Base-by-base conservation (phyloP, 2,329 filamentous ascomycete genomes). In the Leptographium galeiforme region DNA sequence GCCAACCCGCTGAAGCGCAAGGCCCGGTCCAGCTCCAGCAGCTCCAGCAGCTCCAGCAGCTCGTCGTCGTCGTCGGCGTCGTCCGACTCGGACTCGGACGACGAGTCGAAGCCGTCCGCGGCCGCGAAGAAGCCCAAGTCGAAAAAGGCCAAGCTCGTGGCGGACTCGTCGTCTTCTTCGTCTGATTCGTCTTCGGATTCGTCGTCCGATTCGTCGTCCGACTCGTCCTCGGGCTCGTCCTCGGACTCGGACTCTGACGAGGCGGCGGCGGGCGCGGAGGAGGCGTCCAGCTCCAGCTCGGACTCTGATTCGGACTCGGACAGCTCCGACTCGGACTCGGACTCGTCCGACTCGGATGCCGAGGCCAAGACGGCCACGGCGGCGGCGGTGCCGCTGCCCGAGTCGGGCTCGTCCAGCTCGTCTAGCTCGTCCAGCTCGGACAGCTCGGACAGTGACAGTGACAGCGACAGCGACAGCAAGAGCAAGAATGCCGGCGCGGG, bases 1-100 rank as follows among this genome's bases (percentile, higher is more conserved):
- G 47, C 59, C 1, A 75, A 76, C 34, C 68, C 68, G 2, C 62
- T 77, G 55, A 84, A 84, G 62, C 73, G 78, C 40, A 78, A 80
- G 69, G 77, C 77, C 8, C 58, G 62, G 30, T 65, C 68, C 6
- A 68, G 64, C 61, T 65, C 62, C 52, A 63, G 63, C 52, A 63
- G 63, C 48, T 45, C 44, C 61, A 65, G 62, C 50, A 63, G 63
- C 46, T 19, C 33, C 34, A 18, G 32, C 30, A 41, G 36, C 12
- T 54, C 52, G 14, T 41, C 39, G 3, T 49, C 50, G 13, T 52
- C 53, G 1, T 44, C 50, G 13, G 50, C 53, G 1, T 44, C 38
- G 18, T 48, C 48, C 19, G 51, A 50, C 8, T 49, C 41, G 7
- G 33, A 32, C 30, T 54, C 53, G 6, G 48, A 51, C 47, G 48